Conservation (phyloP, 2,329 filamentous ascomycete genomes). For the Alternaria panax region DNA sequence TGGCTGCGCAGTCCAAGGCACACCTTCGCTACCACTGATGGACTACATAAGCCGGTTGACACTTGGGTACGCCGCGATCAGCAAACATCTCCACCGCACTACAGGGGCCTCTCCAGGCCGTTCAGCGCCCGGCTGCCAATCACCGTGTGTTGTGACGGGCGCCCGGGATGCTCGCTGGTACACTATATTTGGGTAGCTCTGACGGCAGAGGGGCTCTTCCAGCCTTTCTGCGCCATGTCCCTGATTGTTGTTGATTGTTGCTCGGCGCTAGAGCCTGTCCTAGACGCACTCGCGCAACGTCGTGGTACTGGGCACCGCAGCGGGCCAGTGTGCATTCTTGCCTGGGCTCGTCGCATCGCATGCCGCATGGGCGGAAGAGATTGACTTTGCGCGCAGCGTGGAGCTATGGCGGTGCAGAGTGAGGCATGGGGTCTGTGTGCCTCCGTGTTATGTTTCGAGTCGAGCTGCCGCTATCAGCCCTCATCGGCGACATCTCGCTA, state of each 20-base stretch:
- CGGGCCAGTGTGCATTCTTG: constrained; percentile 12
- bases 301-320: constrained; percentile 33
- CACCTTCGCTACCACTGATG: constrained; percentile 30
- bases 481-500: constrained; percentile 46
- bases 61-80: constrained; percentile 39
- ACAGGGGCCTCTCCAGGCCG: constrained; percentile 41
- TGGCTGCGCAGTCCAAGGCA: constrained; percentile 36
- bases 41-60: constrained; percentile 37
- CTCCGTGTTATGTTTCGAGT: constrained; percentile 42
- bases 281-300: constrained; percentile 22
- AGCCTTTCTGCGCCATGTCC: constrained; percentile 29
- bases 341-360: constrained; percentile 7
- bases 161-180: constrained; percentile 36
- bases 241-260: constrained; percentile 38
- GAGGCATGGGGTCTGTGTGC: constrained; percentile 41
- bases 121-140: constrained; percentile 40
- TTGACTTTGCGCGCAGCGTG: constrained; percentile 12
- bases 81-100: constrained; percentile 48
- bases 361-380: constrained; percentile 2
- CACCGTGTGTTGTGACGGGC: constrained; percentile 30
- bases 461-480: constrained; percentile 44
- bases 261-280: constrained; percentile 31
- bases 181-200: constrained; percentile 42
- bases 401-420: constrained; percentile 32
- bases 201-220: constrained; percentile 34